Evolutionary conservation across 106 monocot species (phyloP), one percentile per base, ranked within the genome.

Genomic region (Dioscorea zingiberensis): DNA sequence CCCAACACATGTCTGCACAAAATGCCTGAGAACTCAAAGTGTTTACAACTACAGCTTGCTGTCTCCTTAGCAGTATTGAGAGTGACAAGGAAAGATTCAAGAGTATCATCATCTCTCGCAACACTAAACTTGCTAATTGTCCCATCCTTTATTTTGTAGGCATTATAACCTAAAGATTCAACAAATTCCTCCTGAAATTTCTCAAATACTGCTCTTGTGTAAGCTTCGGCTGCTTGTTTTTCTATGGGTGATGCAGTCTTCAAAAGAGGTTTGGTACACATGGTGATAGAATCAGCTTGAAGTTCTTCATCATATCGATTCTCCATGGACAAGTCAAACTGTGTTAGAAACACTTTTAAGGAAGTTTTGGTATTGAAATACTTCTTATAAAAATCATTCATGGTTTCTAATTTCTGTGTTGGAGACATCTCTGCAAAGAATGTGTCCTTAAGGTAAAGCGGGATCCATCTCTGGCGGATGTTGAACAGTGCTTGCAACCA

Each of bases 161-260:
- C 85, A 70, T 66, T 78, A 64, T 85, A 95, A 29, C 87, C 94
- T 58, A 95, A 69, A n/a, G 91, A 95, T 65, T 95, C 82, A 7
- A 87, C 85, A 73, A 95, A 95, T 68, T 95, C 94, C 45, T 87
- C 91, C 66, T 95, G 94, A 77, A 95, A 95, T 67, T 80, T 87
- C 15, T 76, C 76, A 62, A 95, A 95, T 1, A 88, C 73, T 6
- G 81, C 68, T 48, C 71, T 83, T 51, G 94, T 91, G 69, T 91
- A 95, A 45, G 83, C 68, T 29, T 70, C 70, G 7, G 87, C 79
- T 45, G 94, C 85, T 71, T 95, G 94, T 58, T 88, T 95, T 80
- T 95, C 94, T 77, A 95, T 87, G 29, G 83, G 81, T 15, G 94
- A 95, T 68, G 91, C 94, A 59, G 94, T 95, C 69, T 85, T 95